These are phyloP conservation scores for Epithele typhae DNA, from an alignment of 768 basidiomycete genomes.

Conservation along the genomic window DNA sequence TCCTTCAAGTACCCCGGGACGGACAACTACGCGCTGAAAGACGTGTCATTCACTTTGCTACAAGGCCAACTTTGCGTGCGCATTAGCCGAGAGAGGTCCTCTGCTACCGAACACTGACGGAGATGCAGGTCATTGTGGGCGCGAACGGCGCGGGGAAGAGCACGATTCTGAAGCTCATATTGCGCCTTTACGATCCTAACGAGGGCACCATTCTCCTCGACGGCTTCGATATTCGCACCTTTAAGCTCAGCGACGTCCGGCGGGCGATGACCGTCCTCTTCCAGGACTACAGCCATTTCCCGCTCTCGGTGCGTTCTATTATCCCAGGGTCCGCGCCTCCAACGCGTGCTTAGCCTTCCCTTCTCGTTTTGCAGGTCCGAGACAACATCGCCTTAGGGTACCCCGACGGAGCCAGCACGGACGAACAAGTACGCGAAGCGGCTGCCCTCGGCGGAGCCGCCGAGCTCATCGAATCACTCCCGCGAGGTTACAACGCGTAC, in stretches of 20 bases:
- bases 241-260: slow-evolving; percentile 57
- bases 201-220: slow-evolving; percentile 69
- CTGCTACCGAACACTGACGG: no score
- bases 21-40: slow-evolving; percentile 45
- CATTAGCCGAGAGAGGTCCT: slow-evolving; percentile 7
- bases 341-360: no score
- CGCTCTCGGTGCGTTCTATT: slow-evolving; percentile 48
- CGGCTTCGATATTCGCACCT: slow-evolving; percentile 49
- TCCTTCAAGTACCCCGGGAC: slow-evolving; percentile 62
- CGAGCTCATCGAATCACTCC: slow-evolving; percentile 55
- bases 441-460: slow-evolving; percentile 69
- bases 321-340: not conserved
- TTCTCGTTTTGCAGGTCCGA: slow-evolving; percentile 44
- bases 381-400: slow-evolving; percentile 78
- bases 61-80: slow-evolving; percentile 57
- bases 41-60: slow-evolving; percentile 64
- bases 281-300: slow-evolving; percentile 77
- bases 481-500: slow-evolving; percentile 67
- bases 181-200: slow-evolving; percentile 62
- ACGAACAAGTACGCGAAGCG: slow-evolving; percentile 57
- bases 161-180: slow-evolving; percentile 68
- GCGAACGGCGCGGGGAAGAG: slow-evolving; percentile 74
- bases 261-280: slow-evolving; percentile 69
- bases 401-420: slow-evolving; percentile 48
- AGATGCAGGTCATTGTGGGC: slow-evolving; percentile 72